These are phyloP conservation scores for Nicotiana paniculata DNA, from an alignment of 257 asterid species.

Conservation along the genomic window DNA sequence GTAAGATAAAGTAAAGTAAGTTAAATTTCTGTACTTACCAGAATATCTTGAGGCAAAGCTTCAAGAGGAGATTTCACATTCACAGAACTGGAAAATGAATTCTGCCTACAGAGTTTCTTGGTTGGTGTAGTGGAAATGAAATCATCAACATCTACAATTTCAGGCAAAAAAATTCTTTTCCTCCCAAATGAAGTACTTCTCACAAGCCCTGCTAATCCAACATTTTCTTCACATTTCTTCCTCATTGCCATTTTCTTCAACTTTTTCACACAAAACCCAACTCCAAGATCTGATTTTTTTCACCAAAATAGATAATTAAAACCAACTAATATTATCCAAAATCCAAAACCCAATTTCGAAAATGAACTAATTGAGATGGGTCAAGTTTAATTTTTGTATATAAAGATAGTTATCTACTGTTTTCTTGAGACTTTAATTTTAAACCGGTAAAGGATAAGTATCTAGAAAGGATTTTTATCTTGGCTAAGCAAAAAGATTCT, in stretches of 20 bases:
- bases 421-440: background rate
- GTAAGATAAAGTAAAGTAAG: background rate
- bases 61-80: slow-evolving; percentile 25
- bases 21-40: slow-evolving; percentile 13
- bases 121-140: slow-evolving; percentile 5
- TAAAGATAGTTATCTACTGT: background rate
- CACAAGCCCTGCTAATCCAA: slow-evolving; percentile 34
- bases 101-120: slow-evolving; percentile 35
- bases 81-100: slow-evolving; percentile 27
- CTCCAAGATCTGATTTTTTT: slow-evolving; percentile 23
- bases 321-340: background rate
- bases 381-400: background rate
- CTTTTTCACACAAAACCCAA: background rate
- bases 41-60: slow-evolving; percentile 23
- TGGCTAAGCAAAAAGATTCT: too few relatives aligned
- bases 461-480: too few relatives aligned
- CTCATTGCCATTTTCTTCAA: slow-evolving; percentile 20
- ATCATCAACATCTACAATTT: slow-evolving; percentile 19
- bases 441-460: background rate
- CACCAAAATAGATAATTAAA: background rate
- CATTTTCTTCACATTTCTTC: slow-evolving; percentile 20
- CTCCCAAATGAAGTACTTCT: slow-evolving; percentile 63
- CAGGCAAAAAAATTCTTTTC: slow-evolving; percentile 33
- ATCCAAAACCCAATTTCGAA: background rate
- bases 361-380: background rate